phyloP scores from a whole-genome alignment of 179 eudicot species.

The Silene noctiflora region DNA sequence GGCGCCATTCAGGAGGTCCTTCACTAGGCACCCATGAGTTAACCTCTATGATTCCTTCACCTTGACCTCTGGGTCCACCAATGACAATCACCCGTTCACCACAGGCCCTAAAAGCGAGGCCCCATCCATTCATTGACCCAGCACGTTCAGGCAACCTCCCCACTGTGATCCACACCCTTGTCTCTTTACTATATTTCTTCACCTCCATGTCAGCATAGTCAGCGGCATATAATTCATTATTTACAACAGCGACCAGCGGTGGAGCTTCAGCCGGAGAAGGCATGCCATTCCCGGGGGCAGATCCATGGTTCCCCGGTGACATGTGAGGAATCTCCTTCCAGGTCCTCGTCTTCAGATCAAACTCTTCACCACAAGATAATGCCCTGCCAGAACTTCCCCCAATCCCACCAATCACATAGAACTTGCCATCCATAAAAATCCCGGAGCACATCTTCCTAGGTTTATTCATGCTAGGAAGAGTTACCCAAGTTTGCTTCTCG shows the following conservation, averaged over 20 bases:
- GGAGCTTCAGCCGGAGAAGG: constrained; percentile 76
- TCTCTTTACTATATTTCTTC: constrained; percentile 50
- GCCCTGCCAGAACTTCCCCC: constrained; percentile 64
- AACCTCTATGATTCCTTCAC: constrained; percentile 68
- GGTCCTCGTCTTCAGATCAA: constrained; percentile 45
- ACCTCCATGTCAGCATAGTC: constrained; percentile 79
- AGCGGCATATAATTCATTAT: constrained; percentile 75
- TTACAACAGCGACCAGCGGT: constrained; percentile 84
- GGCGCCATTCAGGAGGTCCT: constrained; percentile 65
- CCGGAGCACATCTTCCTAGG: constrained; percentile 79
- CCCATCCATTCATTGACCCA: constrained; percentile 87
- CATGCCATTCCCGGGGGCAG: constrained; percentile 34
- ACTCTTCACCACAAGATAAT: constrained; percentile 89
- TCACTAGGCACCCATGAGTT: constrained; percentile 83
- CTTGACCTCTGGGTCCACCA: constrained; percentile 63
- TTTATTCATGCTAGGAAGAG: constrained; percentile 66
- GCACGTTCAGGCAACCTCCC: constrained; percentile 83
- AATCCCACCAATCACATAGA: constrained; percentile 80
- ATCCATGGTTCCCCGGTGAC: constrained; percentile 56
- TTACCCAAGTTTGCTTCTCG: constrained; percentile 56
- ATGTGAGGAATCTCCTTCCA: constrained; percentile 72
- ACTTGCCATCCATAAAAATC: constrained; percentile 81
- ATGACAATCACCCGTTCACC: constrained; percentile 72
- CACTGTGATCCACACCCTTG: constrained; percentile 50
- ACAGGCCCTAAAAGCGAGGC: constrained; percentile 83